Percentiles rank a stretch among this genome's conserved stretches.
phyloP scores from a whole-genome alignment of 805 yeast species.

The Lachancea nothofagi region DNA sequence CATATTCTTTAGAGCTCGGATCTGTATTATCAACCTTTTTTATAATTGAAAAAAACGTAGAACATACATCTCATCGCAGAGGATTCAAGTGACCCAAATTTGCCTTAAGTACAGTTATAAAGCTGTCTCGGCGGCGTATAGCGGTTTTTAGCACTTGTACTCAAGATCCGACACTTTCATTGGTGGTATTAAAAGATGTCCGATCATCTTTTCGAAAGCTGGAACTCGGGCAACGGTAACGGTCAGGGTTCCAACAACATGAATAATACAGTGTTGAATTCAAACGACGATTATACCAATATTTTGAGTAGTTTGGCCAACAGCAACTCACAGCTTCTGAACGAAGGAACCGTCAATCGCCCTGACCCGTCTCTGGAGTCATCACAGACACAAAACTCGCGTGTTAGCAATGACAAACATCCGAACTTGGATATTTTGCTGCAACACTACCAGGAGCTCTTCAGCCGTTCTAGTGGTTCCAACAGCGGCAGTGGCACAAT shows the following conservation, averaged over 20 bases:
- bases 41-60: background rate
- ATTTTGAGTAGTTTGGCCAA: conserved; percentile 23
- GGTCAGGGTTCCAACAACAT: conserved; percentile 4
- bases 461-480: conserved; percentile 15
- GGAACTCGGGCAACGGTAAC: conserved; percentile 5
- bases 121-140: conserved; percentile 1
- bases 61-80: no score
- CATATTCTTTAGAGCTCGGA: background rate
- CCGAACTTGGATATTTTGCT: conserved; percentile 24
- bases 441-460: conserved; percentile 29
- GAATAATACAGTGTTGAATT: conserved; percentile 20
- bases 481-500: conserved; percentile 1
- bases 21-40: background rate
- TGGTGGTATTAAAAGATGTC: conserved; percentile 1
- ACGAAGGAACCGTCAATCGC: conserved; percentile 5
- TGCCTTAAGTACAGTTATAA: no score
- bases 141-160: conserved; percentile 1
- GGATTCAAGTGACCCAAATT: no score
- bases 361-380: conserved; percentile 4
- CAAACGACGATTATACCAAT: conserved; percentile 25
- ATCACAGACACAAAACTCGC: conserved; percentile 3
- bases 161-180: background rate
- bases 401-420: conserved; percentile 16
- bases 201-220: conserved; percentile 1
- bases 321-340: conserved; percentile 12